A percentile compares a stretch with the other conserved stretches of the same genome.
Conservation (phyloP, 2,329 filamentous ascomycete species). For the Tolypocladium capitatum region DNA sequence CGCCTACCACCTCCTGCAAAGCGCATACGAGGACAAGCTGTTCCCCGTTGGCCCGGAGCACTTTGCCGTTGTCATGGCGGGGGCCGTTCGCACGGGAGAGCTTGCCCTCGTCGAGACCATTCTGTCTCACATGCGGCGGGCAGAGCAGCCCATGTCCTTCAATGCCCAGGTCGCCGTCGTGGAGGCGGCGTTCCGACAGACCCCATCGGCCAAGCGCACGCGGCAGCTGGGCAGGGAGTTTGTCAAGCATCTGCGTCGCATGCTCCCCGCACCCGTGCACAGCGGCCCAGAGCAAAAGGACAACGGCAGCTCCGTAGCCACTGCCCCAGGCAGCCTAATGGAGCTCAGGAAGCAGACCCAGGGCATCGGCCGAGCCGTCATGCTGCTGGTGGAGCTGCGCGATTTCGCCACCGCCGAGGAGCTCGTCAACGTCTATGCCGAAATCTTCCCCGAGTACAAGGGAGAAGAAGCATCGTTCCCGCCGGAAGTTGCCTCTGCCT, state of each 20-base stretch:
- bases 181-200: conserved; percentile 20
- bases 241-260: conserved; percentile 13
- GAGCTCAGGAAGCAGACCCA: conserved; percentile 14
- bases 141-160: conserved; percentile 28
- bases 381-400: conserved; percentile 20
- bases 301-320: neutral
- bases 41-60: conserved; percentile 35
- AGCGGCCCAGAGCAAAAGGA: neutral
- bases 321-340: conserved; percentile 6
- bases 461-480: conserved; percentile 27
- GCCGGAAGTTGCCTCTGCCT: conserved; percentile 41
- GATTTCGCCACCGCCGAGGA: conserved; percentile 41
- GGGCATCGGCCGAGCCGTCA: conserved; percentile 18
- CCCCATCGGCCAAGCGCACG: conserved; percentile 12
- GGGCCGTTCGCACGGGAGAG: conserved; percentile 33
- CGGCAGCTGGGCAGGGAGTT: conserved; percentile 14
- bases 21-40: conserved; percentile 27
- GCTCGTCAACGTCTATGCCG: conserved; percentile 41
- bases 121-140: conserved; percentile 27
- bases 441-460: conserved; percentile 22
- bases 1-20: conserved; percentile 33
- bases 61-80: conserved; percentile 39
- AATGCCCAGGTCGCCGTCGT: conserved; percentile 28
- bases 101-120: conserved; percentile 27
- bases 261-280: conserved; percentile 1